Conservation (phyloP, 1,284 basidiomycete genomes). For the Blastosporella zonata region DNA sequence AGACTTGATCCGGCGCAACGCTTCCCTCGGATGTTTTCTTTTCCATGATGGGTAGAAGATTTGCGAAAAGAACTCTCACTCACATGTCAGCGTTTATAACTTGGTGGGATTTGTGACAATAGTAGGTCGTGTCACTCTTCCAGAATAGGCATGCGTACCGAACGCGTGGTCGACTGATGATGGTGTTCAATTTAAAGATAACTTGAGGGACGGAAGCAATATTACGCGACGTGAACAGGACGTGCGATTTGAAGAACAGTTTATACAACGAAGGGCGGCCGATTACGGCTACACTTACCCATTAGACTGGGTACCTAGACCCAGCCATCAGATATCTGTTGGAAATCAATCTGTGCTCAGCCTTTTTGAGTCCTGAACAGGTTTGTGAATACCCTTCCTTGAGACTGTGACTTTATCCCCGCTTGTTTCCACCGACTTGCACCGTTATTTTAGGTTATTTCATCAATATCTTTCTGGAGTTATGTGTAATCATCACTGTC, state of each 20-base stretch:
- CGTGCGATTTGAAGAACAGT: background rate
- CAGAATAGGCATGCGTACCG: slow-evolving; percentile 19
- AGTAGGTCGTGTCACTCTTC: slow-evolving; percentile 29
- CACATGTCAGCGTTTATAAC: slow-evolving; percentile 20
- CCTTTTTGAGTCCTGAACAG: too few relatives aligned
- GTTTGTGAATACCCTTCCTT: too few relatives aligned
- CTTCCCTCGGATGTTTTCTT: slow-evolving; percentile 19
- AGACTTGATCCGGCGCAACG: slow-evolving; percentile 24
- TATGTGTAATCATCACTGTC: too few relatives aligned
- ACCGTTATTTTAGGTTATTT: too few relatives aligned
- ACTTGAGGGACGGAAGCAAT: slow-evolving; percentile 14
- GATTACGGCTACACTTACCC: background rate
- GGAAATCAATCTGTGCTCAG: too few relatives aligned
- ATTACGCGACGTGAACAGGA: background rate
- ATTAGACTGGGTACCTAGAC: background rate
- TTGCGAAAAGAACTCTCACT: slow-evolving; percentile 13
- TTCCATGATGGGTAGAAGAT: slow-evolving; percentile 18
- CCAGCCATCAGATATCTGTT: background rate
- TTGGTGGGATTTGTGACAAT: slow-evolving; percentile 18
- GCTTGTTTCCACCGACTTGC: too few relatives aligned
- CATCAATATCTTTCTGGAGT: too few relatives aligned
- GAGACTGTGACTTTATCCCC: too few relatives aligned
- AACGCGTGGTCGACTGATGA: slow-evolving; percentile 11
- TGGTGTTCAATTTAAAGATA: slow-evolving; percentile 10
- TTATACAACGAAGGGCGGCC: background rate